These are phyloP conservation scores for Sporothrix dimorphospora DNA, from an alignment of 2,329 filamentous ascomycete species.

Conservation along the genomic window DNA sequence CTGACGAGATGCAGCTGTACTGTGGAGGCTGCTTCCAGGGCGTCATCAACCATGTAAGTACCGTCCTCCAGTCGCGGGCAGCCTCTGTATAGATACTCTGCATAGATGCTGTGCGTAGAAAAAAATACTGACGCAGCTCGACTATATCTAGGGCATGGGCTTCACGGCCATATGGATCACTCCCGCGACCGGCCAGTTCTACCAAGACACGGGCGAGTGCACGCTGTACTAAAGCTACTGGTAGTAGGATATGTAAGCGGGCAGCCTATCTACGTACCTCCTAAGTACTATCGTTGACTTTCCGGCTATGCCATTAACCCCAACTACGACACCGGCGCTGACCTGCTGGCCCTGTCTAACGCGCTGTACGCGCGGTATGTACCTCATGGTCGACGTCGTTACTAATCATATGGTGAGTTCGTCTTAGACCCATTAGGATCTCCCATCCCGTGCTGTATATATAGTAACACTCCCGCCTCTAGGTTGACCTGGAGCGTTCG, in stretches of 20 bases:
- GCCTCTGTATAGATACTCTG: too few species aligned
- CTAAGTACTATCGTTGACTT: too few species aligned
- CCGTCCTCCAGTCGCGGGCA: too few species aligned
- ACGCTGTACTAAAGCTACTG: slow-evolving; percentile 59
- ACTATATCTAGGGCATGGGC: slow-evolving; percentile 66
- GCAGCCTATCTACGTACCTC: too few species aligned
- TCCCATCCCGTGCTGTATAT: too few species aligned
- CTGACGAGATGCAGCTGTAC: too few species aligned
- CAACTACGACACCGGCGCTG: slow-evolving; percentile 61
- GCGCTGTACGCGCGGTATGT: slow-evolving; percentile 44
- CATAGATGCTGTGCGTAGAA: too few species aligned
- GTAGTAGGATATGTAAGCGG: slow-evolving; percentile 51
- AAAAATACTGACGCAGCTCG: too few species aligned
- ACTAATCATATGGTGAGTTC: slow-evolving; percentile 62
- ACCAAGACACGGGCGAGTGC: slow-evolving; percentile 38
- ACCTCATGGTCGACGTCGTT: slow-evolving; percentile 54
- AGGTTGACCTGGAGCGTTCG: slow-evolving; percentile 41
- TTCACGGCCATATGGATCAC: slow-evolving; percentile 64
- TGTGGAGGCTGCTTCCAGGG: slow-evolving; percentile 66
- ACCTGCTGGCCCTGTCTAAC: slow-evolving; percentile 59
- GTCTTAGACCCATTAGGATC: too few species aligned
- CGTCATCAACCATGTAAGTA: slow-evolving; percentile 56
- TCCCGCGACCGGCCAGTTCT: slow-evolving; percentile 53
- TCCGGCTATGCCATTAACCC: slow-evolving; percentile 54
- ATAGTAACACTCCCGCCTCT: too few species aligned